These are phyloP conservation scores for Flaveria robusta DNA, from an alignment of 129 eudicot species.

Conservation along the genomic window DNA sequence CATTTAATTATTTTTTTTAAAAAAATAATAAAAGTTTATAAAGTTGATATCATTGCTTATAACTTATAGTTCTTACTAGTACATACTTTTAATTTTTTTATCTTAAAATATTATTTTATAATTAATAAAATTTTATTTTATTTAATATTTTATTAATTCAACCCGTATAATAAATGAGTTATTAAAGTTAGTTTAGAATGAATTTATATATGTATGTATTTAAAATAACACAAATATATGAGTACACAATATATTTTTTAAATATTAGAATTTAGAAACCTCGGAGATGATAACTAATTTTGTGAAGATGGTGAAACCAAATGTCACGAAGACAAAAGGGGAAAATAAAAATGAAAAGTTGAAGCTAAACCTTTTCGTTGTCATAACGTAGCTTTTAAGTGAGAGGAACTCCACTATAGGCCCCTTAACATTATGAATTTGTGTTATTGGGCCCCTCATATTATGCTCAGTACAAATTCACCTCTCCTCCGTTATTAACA, in stretches of 20 bases:
- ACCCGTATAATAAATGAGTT: no score
- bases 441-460: conserved; percentile 19
- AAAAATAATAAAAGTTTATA: no score
- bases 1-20: no score
- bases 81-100: no score
- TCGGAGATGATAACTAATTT: neutral
- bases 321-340: conserved; percentile 1
- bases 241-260: neutral
- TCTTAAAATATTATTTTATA: no score
- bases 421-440: conserved; percentile 39
- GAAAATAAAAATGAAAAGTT: conserved; percentile 11
- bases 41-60: no score
- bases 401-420: conserved; percentile 40
- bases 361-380: conserved; percentile 37
- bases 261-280: neutral
- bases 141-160: no score
- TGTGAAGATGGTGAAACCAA: conserved; percentile 28
- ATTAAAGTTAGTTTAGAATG: no score
- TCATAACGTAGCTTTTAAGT: conserved; percentile 59
- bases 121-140: no score
- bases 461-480: conserved; percentile 14
- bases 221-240: neutral
- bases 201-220: neutral
- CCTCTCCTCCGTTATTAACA: neutral
- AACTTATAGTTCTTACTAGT: no score